Conservation (phyloP, 164 flowering plant genomes). For the Macadamia integrifolia region DNA sequence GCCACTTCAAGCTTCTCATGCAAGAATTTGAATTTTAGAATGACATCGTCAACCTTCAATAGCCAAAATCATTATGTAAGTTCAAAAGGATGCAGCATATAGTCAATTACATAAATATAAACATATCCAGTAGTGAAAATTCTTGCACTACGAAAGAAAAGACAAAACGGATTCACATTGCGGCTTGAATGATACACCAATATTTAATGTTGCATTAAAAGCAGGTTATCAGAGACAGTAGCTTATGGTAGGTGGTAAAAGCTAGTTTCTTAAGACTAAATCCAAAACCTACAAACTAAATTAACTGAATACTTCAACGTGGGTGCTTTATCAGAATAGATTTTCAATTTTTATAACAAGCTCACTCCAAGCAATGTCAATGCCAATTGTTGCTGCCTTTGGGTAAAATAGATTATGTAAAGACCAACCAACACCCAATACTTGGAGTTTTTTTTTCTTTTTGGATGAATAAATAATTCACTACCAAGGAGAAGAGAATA, state of each 20-base stretch:
- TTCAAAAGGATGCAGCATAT: background rate
- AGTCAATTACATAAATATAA: background rate
- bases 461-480: too few relatives aligned
- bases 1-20: slow-evolving; percentile 49
- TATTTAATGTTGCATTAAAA: background rate
- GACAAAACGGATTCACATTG: background rate
- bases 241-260: background rate
- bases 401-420: too few relatives aligned
- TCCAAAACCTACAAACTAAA: background rate
- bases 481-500: too few relatives aligned
- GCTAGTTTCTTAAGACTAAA: background rate
- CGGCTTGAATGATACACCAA: background rate
- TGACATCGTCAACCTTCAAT: slow-evolving; percentile 64
- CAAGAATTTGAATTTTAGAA: slow-evolving; percentile 39
- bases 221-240: background rate
- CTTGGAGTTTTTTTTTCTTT: too few relatives aligned
- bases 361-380: too few relatives aligned
- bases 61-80: slow-evolving; percentile 8
- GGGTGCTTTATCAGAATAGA: too few relatives aligned
- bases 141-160: background rate
- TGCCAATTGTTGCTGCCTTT: too few relatives aligned
- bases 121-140: background rate
- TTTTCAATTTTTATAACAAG: too few relatives aligned
- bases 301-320: too few relatives aligned
- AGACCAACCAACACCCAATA: too few relatives aligned